Percentiles rank a stretch among this genome's conserved stretches.
Conservation (phyloP, 2,329 filamentous ascomycete species). For the Botrytis sinoallii region DNA sequence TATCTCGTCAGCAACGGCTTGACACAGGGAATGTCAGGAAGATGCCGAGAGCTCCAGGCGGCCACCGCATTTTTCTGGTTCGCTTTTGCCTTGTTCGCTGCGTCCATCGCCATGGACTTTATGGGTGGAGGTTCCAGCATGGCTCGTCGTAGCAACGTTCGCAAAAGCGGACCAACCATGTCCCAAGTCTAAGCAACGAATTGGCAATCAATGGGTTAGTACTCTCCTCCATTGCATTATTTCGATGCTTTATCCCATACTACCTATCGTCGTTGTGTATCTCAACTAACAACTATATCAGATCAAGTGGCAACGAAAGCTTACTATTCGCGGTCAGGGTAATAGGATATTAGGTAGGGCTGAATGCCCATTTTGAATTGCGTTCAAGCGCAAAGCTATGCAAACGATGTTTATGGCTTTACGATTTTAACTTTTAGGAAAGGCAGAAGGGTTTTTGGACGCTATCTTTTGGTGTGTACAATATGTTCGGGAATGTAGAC, state of each 20-base stretch:
- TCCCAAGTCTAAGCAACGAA: constrained; percentile 49
- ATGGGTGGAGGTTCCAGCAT: constrained; percentile 2
- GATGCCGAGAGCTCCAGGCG: constrained; percentile 74
- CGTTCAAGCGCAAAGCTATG: neutral
- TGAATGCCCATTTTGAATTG: neutral
- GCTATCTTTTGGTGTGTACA: neutral
- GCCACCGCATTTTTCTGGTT: constrained; percentile 77
- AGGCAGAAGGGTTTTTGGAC: neutral
- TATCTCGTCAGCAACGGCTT: constrained; percentile 52
- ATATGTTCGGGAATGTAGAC: neutral
- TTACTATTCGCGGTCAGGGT: neutral
- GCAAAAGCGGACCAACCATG: constrained; percentile 49
- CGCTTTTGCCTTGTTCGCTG: constrained; percentile 61
- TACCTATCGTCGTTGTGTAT: neutral
- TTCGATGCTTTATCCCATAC: neutral
- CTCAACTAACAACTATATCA: neutral
- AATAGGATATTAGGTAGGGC: neutral
- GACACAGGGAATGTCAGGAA: constrained; percentile 58
- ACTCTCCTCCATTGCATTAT: constrained; percentile 22
- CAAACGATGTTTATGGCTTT: constrained; percentile 9
- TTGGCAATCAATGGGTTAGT: constrained; percentile 26
- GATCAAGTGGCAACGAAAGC: no score
- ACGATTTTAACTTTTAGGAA: neutral
- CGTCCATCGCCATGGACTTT: constrained; percentile 49
- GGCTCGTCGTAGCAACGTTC: constrained; percentile 37